phyloP scores from a whole-genome alignment of 208 protist species.

The Leishmania lainsoni region DNA sequence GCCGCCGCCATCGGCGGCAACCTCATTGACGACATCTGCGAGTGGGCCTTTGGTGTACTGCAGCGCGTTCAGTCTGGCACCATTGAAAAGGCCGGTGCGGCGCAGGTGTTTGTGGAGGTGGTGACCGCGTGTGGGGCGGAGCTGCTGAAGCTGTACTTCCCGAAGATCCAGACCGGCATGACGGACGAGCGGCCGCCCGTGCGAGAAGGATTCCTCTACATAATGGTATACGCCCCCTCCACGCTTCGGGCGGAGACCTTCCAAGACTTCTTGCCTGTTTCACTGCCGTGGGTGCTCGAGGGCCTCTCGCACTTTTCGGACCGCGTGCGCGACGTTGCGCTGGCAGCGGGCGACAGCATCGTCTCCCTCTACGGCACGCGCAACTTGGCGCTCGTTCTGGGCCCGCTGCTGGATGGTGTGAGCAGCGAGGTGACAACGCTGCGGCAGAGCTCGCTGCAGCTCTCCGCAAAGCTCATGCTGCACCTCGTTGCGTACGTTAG shows the following conservation, averaged over 20 bases:
- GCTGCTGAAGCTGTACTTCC: conserved; percentile 69
- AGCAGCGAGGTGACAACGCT: conserved; percentile 83
- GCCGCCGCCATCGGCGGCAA: conserved; percentile 66
- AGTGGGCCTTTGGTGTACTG: conserved; percentile 84
- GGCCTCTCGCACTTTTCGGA: conserved; percentile 92
- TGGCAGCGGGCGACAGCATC: conserved; percentile 89
- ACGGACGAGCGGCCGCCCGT: conserved; percentile 82
- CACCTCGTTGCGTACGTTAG: conserved; percentile 86
- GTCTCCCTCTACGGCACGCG: conserved; percentile 89
- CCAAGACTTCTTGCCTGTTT: conserved; percentile 78
- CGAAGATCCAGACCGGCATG: conserved; percentile 73
- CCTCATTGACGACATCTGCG: conserved; percentile 69
- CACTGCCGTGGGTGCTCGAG: conserved; percentile 89
- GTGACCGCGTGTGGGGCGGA: conserved; percentile 68
- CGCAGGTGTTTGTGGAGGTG: conserved; percentile 91
- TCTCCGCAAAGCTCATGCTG: conserved; percentile 88
- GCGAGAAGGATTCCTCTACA: conserved; percentile 92
- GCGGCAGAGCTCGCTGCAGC: conserved; percentile 90
- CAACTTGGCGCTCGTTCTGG: conserved; percentile 82
- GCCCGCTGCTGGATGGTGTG: conserved; percentile 80
- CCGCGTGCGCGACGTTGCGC: conserved; percentile 85
- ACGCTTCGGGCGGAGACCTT: conserved; percentile 71
- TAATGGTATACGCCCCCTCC: conserved; percentile 92
- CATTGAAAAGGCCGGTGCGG: conserved; percentile 91
- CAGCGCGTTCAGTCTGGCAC: conserved; percentile 63